Evolutionary conservation across 495 filamentous ascomycete species (phyloP), one percentile per base, ranked within the genome.

Genomic region (Talaromyces nanjingensis): DNA sequence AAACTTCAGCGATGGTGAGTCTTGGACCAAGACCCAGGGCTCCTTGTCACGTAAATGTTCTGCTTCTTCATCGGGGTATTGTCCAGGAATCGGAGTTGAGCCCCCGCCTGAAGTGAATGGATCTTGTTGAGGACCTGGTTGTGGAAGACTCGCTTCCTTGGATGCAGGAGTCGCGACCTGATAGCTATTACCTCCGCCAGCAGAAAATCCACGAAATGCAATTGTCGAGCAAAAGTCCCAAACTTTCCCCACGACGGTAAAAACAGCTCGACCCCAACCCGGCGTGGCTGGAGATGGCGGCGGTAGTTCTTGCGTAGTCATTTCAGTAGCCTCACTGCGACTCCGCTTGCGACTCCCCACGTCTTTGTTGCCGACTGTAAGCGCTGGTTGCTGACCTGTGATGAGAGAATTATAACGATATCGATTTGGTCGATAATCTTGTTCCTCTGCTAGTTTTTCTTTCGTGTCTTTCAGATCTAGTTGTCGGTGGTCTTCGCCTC

Each of bases 141-240:
- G 65, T 74, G 73, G 75, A 59, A 72, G 53, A 67, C 70, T 71
- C 25, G 63, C 63, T 63, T 60, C 66, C 27, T 67, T 63, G 3
- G 60, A 58, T 34, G 60, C 20, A 56, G 67, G 61, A 3, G 72
- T 59, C 20, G 68, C 61, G 70, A 83, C 71, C 8, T 82, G 76
- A 68, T 91, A 96, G 14, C 86, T 89, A 42, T 76, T 79, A 5
- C 92, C 92, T 18, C 89, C 91, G 25, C 91, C 92, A 14, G 91
- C 89, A 63, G 93, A 87, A 74, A 97, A 97, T 0, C 92, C 92
- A 56, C 81, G 78, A 70, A 97, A 93, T 0, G 88, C 83, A 9
- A 85, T 83, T 1, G 80, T 78, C 69, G 80, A 89, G 80, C 91
- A 94, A 65, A 96, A 91, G 69, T 92, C 83, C 79, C 89, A 90